Evolutionary conservation across 441 rosid genomes (phyloP).

Genomic region (Breynia disticha): DNA sequence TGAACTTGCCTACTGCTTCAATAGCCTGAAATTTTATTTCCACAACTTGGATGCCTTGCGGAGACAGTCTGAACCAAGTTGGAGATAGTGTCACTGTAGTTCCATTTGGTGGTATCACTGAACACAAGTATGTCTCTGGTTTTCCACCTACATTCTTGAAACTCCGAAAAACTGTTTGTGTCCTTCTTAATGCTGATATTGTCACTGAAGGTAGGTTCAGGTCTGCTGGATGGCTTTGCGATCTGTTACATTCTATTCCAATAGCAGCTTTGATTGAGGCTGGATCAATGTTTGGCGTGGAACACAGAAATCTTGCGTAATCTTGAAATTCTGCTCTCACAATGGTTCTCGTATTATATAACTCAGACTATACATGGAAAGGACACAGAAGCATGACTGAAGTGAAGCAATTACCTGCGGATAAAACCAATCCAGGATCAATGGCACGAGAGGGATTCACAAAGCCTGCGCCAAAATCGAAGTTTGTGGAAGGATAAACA

Average conservation of each 20-base stretch:
- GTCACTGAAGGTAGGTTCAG: conserved; percentile 79
- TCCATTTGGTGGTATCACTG: conserved; percentile 57
- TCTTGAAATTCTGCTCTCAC: conserved; percentile 47
- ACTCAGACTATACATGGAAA: neutral
- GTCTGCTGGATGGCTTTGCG: conserved; percentile 45
- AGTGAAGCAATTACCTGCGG: conserved; percentile 34
- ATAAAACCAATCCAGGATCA: conserved; percentile 73
- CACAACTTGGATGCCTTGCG: conserved; percentile 42
- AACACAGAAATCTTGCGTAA: conserved; percentile 61
- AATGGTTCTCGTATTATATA: neutral
- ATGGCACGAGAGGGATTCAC: conserved; percentile 56
- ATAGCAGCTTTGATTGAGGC: conserved; percentile 27
- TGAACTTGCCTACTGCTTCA: conserved; percentile 28
- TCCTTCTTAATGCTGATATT: conserved; percentile 37
- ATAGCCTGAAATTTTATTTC: conserved; percentile 42
- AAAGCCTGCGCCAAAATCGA: conserved; percentile 71
- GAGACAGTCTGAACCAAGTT: conserved; percentile 47
- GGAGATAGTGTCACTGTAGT: conserved; percentile 48
- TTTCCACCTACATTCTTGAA: conserved; percentile 47
- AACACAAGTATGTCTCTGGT: conserved; percentile 44
- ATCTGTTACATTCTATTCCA: conserved; percentile 40
- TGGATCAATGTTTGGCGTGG: conserved; percentile 42
- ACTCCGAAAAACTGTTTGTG: conserved; percentile 37
- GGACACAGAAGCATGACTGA: neutral
- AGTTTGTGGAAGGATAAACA: conserved; percentile 41